A percentile compares a stretch with the other conserved stretches of the same genome.
These are phyloP conservation scores for Dactylis glomerata DNA, from an alignment of 176 grass and related monocot genomes.

Conservation along the genomic window DNA sequence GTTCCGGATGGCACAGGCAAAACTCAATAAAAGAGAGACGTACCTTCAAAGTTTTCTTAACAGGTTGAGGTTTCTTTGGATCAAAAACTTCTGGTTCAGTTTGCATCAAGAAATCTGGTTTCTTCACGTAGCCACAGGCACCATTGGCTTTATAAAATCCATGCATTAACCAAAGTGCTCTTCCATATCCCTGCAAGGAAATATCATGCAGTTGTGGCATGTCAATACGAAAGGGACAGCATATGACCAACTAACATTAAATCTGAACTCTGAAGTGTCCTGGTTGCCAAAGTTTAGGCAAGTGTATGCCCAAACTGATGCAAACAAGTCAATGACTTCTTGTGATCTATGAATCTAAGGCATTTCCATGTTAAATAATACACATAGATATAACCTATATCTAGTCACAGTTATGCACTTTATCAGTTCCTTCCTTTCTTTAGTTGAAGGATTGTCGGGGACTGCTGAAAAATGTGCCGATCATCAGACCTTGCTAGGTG, in stretches of 20 bases:
- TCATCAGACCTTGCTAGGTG: neutral
- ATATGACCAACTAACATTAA: neutral
- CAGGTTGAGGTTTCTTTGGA: conserved; percentile 45
- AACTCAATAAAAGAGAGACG: neutral
- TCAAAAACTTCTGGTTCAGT: conserved; percentile 60
- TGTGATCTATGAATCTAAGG: neutral
- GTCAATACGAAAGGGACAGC: neutral
- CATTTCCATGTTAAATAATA: neutral
- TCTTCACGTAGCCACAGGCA: conserved; percentile 88
- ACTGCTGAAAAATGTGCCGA: neutral
- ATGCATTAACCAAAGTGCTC: conserved; percentile 96
- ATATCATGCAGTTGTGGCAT: neutral
- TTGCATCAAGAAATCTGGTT: conserved; percentile 91
- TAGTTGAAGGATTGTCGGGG: neutral
- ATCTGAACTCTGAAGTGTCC: no score
- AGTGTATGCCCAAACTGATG: neutral
- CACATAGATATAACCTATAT: neutral
- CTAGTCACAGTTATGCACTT: neutral
- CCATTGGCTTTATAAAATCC: conserved; percentile 94
- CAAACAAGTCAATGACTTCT: neutral
- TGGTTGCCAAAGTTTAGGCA: neutral
- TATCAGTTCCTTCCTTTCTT: neutral
- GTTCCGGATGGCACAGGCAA: neutral
- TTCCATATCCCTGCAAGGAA: conserved; percentile 76
- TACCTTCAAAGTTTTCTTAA: conserved; percentile 69